phyloP scores from a whole-genome alignment of 306 rosid genomes.

The Rosa chinensis region DNA sequence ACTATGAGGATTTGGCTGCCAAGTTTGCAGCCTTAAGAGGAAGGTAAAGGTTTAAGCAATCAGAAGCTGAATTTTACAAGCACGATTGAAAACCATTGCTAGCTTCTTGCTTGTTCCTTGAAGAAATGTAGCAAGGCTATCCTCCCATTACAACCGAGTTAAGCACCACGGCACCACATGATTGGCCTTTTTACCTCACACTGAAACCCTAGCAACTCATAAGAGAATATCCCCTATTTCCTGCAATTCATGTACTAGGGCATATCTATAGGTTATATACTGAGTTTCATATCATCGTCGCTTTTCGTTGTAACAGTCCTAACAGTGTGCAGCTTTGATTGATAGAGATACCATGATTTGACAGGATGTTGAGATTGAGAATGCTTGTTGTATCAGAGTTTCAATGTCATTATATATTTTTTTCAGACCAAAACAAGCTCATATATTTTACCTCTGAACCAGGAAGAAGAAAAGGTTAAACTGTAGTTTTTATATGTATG shows the following conservation, averaged over 20 bases:
- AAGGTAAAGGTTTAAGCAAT: conserved; percentile 35
- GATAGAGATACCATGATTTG: conserved; percentile 5
- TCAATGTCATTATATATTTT: not conserved
- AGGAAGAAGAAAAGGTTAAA: not conserved
- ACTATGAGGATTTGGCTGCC: conserved; percentile 84
- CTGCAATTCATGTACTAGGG: not conserved
- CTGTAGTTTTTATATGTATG: not conserved
- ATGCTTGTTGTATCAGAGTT: not conserved
- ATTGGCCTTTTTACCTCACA: not conserved
- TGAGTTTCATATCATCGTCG: not conserved
- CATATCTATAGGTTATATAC: not conserved
- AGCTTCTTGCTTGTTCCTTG: conserved; percentile 7
- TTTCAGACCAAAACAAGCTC: not conserved
- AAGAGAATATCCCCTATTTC: not conserved
- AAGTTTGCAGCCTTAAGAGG: conserved; percentile 84
- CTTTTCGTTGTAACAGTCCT: conserved; percentile 15
- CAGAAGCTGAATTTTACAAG: conserved; percentile 23
- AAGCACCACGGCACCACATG: conserved; percentile 19
- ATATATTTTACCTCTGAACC: not conserved
- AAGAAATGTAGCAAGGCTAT: conserved; percentile 13
- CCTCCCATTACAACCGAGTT: conserved; percentile 22
- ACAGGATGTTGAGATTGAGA: conserved; percentile 18
- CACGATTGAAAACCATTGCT: conserved; percentile 23
- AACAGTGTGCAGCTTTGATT: conserved; percentile 18
- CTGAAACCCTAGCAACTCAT: not conserved